Evolutionary conservation across 148 eudicot species (phyloP).

Genomic region (Dysphania ambrosioides): DNA sequence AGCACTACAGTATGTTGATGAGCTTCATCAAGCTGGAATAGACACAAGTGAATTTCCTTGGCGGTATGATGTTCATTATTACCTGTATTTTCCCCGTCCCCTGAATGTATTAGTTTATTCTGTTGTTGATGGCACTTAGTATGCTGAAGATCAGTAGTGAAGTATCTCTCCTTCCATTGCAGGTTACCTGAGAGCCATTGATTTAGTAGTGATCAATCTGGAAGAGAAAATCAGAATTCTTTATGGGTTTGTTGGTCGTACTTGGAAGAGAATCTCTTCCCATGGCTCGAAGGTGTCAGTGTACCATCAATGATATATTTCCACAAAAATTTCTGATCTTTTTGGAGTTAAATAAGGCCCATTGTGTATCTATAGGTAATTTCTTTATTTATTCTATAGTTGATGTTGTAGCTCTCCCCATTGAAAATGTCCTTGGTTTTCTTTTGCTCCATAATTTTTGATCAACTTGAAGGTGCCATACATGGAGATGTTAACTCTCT

Average conservation of each 20-base stretch:
- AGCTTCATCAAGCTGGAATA: constrained; percentile 96
- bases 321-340: constrained; percentile 6
- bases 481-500: background rate
- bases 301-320: constrained; percentile 6
- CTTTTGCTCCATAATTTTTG: background rate
- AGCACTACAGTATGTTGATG: constrained; percentile 92
- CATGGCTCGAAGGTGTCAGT: constrained; percentile 10
- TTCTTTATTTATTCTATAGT: background rate
- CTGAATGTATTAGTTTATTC: background rate
- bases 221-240: constrained; percentile 14
- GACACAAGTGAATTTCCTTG: constrained; percentile 99
- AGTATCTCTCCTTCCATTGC: constrained; percentile 17
- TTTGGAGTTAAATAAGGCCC: constrained; percentile 1
- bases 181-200: constrained; percentile 95
- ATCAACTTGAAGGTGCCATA: background rate
- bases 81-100: background rate
- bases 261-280: constrained; percentile 5
- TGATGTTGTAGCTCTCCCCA: background rate
- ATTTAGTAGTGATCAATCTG: constrained; percentile 15
- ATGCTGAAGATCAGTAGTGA: background rate
- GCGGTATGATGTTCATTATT: constrained; percentile 51
- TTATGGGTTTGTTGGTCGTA: background rate
- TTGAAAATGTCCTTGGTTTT: background rate
- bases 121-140: background rate
- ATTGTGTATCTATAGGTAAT: constrained; percentile 14